Conservation (phyloP, 1,139 yeast genomes). For the Yamadazyma jaroonii region DNA sequence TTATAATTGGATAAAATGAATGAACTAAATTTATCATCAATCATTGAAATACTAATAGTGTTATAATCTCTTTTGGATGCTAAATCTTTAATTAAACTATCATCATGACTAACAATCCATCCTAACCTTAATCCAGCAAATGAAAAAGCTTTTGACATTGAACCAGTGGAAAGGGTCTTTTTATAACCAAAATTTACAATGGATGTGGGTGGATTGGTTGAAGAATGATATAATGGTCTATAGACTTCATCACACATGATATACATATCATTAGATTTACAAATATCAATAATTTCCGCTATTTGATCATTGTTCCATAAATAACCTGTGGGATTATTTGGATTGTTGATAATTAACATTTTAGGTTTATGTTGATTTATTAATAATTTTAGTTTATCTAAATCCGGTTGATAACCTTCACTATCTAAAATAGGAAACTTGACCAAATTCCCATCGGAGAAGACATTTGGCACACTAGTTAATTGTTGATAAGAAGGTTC, state of each 20-base stretch:
- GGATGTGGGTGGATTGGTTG: conserved; percentile 22
- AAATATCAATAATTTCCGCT: conserved; percentile 36
- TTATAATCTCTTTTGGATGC: conserved; percentile 49
- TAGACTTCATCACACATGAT: conserved; percentile 56
- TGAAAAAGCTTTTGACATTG: conserved; percentile 55
- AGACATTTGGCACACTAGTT: conserved; percentile 47
- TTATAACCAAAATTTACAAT: conserved; percentile 42
- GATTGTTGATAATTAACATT: conserved; percentile 49
- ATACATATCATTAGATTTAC: conserved; percentile 30
- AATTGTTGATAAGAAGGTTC: conserved; percentile 56
- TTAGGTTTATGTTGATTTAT: conserved; percentile 35
- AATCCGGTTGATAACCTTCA: conserved; percentile 35
- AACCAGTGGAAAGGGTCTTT: conserved; percentile 47
- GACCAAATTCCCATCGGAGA: conserved; percentile 38
- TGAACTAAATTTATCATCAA: conserved; percentile 49
- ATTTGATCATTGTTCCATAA: conserved; percentile 38
- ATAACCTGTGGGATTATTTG: conserved; percentile 56
- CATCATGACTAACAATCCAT: conserved; percentile 46
- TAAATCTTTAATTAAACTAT: conserved; percentile 27
- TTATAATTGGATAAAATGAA: conserved; percentile 38
- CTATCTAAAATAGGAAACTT: conserved; percentile 29
- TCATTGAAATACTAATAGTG: conserved; percentile 47
- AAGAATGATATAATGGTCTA: conserved; percentile 50
- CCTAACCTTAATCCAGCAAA: conserved; percentile 56
- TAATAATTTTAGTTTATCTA: conserved; percentile 27